phyloP scores from a whole-genome alignment of 2,329 filamentous ascomycete species.

The Plectosphaerella cucumerina region DNA sequence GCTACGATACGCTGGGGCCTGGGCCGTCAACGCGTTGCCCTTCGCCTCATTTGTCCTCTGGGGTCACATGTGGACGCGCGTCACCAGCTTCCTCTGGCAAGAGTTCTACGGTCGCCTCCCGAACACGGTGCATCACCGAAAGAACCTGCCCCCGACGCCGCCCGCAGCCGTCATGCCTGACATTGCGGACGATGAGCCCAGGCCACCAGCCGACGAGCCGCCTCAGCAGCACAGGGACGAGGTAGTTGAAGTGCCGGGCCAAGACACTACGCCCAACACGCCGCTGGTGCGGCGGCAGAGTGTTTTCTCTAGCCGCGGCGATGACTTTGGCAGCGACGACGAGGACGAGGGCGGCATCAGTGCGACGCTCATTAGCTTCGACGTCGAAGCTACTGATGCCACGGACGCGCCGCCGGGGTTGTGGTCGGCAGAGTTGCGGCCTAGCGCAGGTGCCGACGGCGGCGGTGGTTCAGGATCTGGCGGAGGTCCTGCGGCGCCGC shows the following conservation, averaged over 20 bases:
- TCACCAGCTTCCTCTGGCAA: constrained; percentile 31
- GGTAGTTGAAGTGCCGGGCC: neutral
- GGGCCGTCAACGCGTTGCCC: constrained; percentile 39
- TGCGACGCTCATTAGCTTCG: constrained; percentile 56
- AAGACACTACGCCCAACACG: neutral
- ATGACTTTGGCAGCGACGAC: constrained; percentile 52
- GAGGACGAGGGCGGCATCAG: constrained; percentile 52
- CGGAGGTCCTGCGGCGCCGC: constrained; percentile 19
- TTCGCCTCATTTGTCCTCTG: constrained; percentile 42
- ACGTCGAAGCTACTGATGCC: constrained; percentile 54
- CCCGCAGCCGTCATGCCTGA: constrained; percentile 9
- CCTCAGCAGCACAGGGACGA: neutral
- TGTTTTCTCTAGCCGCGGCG: constrained; percentile 38
- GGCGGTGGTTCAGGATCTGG: constrained; percentile 8
- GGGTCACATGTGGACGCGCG: constrained; percentile 29
- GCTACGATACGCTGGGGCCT: constrained; percentile 36
- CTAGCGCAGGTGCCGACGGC: constrained; percentile 34
- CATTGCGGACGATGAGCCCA: constrained; percentile 1
- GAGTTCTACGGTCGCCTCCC: constrained; percentile 36
- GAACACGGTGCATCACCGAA: constrained; percentile 26
- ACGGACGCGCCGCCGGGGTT: constrained; percentile 45
- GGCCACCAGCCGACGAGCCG: neutral
- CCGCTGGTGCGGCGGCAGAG: constrained; percentile 34
- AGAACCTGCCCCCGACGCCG: constrained; percentile 14
- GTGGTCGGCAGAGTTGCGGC: constrained; percentile 56